Conservation (phyloP, 345 rosid species). For the Aegle marmelos region DNA sequence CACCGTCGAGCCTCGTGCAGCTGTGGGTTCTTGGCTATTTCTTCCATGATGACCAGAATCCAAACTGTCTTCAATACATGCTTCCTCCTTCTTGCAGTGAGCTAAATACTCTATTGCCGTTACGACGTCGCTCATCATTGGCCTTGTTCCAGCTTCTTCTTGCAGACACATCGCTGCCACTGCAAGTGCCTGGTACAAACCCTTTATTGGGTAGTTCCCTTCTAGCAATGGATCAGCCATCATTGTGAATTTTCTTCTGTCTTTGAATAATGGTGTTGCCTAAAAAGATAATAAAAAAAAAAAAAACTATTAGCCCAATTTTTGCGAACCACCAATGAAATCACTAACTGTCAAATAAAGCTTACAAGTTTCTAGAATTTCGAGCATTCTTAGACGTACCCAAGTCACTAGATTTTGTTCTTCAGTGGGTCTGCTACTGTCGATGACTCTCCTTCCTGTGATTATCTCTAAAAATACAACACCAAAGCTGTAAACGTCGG, state of each 20-base stretch:
- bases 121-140: constrained; percentile 78
- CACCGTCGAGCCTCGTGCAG: no score
- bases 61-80: constrained; percentile 5
- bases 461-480: constrained; percentile 78
- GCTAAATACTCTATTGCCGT: constrained; percentile 67
- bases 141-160: constrained; percentile 62
- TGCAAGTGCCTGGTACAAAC: constrained; percentile 75
- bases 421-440: constrained; percentile 50
- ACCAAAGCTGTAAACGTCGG: constrained; percentile 84
- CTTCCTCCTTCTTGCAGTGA: constrained; percentile 15
- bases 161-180: constrained; percentile 86
- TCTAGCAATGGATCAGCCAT: constrained; percentile 75
- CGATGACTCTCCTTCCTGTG: constrained; percentile 81
- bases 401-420: constrained; percentile 71
- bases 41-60: background rate
- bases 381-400: constrained; percentile 34
- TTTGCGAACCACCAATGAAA: no score
- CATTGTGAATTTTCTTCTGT: constrained; percentile 53
- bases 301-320: no score
- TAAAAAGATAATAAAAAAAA: constrained; percentile 14
- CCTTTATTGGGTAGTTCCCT: constrained; percentile 54
- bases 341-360: no score
- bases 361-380: background rate
- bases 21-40: no score
- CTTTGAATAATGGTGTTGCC: constrained; percentile 73